Conservation (phyloP, 2,329 filamentous ascomycete genomes). For the Sporothrix protearum region DNA sequence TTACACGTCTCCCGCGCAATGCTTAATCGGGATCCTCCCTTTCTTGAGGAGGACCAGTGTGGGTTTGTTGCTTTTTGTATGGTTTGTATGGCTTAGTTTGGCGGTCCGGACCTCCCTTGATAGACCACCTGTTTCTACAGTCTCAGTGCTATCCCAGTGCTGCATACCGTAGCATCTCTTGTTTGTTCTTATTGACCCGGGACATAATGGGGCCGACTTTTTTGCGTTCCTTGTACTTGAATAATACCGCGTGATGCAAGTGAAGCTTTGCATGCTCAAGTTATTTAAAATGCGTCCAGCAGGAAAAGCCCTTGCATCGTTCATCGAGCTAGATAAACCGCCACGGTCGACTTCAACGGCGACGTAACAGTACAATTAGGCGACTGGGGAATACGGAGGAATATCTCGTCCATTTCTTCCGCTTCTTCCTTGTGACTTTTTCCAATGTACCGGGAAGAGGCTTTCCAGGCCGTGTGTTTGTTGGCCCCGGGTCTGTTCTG, state of each 20-base stretch:
- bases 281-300: background rate
- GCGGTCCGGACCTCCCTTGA: background rate
- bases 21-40: background rate
- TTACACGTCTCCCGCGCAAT: background rate
- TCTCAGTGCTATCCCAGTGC: background rate
- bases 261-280: background rate
- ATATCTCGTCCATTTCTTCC: background rate
- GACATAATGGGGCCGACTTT: background rate
- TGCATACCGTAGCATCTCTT: background rate
- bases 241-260: background rate
- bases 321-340: background rate
- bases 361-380: background rate
- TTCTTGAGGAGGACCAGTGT: background rate
- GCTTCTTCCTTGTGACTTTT: background rate
- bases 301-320: background rate
- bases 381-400: background rate
- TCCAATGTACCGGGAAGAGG: background rate
- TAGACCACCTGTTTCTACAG: background rate
- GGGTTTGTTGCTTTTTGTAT: background rate
- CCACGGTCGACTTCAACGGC: background rate
- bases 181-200: background rate
- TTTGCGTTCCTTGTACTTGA: background rate
- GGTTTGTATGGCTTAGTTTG: background rate
- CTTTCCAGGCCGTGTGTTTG: background rate
- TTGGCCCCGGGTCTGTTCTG: background rate